These are phyloP conservation scores for Rosa multiflora DNA, from an alignment of 306 rosid genomes.

Conservation along the genomic window DNA sequence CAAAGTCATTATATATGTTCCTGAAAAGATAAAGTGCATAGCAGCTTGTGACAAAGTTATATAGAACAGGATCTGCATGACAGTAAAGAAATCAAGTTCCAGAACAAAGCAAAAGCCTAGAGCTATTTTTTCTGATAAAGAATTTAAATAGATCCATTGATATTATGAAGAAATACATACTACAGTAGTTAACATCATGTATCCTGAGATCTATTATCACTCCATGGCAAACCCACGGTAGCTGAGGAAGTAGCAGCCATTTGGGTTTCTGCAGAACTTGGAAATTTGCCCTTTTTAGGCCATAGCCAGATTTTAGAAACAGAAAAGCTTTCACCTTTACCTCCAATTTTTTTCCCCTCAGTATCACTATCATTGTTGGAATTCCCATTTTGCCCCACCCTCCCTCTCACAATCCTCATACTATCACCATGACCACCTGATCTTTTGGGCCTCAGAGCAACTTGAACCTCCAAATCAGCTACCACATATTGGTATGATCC, in stretches of 20 bases:
- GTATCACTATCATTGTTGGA: conserved; percentile 49
- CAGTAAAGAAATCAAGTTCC: conserved; percentile 32
- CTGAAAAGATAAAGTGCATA: conserved; percentile 24
- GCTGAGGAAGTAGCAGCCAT: conserved; percentile 43
- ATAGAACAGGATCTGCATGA: conserved; percentile 31
- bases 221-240: conserved; percentile 49
- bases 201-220: conserved; percentile 42
- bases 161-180: not conserved
- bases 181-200: conserved; percentile 30
- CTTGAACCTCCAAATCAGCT: conserved; percentile 76
- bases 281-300: conserved; percentile 72
- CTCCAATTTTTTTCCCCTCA: conserved; percentile 67
- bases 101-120: conserved; percentile 15
- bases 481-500: conserved; percentile 90
- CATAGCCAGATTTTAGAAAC: conserved; percentile 94
- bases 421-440: conserved; percentile 49
- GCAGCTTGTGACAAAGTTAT: conserved; percentile 22
- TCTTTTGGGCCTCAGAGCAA: conserved; percentile 54
- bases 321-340: conserved; percentile 91
- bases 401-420: conserved; percentile 58
- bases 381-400: conserved; percentile 48
- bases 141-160: not conserved
- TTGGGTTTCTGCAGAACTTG: conserved; percentile 49
- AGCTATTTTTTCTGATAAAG: not conserved
- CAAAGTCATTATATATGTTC: conserved; percentile 13